These are phyloP conservation scores for Fusarium sacchari DNA, from an alignment of 2,329 filamentous ascomycete species.

Conservation along the genomic window DNA sequence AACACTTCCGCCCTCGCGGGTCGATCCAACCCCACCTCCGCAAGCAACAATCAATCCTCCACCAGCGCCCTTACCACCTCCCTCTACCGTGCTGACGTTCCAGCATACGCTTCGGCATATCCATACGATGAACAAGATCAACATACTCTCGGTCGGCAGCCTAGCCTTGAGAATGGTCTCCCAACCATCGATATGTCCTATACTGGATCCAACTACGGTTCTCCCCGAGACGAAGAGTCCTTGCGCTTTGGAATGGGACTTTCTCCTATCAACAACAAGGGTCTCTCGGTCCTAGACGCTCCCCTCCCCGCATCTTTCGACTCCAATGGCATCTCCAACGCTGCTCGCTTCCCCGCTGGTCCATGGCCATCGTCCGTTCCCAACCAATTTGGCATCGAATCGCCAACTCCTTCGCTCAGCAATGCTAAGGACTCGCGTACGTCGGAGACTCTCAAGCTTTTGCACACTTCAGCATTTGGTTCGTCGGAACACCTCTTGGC, in stretches of 20 bases:
- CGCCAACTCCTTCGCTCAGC: constrained; percentile 78
- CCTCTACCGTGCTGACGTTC: constrained; percentile 58
- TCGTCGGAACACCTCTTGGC: constrained; percentile 71
- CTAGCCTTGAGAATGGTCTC: constrained; percentile 65
- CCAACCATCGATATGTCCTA: constrained; percentile 70
- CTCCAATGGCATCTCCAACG: constrained; percentile 92
- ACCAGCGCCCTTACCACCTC: constrained; percentile 72
- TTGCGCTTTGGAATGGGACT: constrained; percentile 74
- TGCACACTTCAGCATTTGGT: constrained; percentile 75
- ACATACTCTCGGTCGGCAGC: constrained; percentile 58
- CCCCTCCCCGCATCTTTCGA: constrained; percentile 95
- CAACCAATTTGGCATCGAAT: constrained; percentile 89
- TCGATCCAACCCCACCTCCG: constrained; percentile 65
- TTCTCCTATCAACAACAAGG: constrained; percentile 77
- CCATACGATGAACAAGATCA: constrained; percentile 55
- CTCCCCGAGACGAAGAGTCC: constrained; percentile 76
- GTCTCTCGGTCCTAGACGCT: constrained; percentile 90
- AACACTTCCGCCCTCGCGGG: constrained; percentile 69
- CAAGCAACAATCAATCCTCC: constrained; percentile 66
- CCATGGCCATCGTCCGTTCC: constrained; percentile 94
- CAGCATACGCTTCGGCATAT: constrained; percentile 52
- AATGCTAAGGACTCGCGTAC: constrained; percentile 69
- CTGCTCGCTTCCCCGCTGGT: constrained; percentile 79
- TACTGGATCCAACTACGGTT: constrained; percentile 76
- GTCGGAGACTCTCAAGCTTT: constrained; percentile 70